phyloP scores from a whole-genome alignment of 2,329 filamentous ascomycete genomes.

The Epichloe bromicola region DNA sequence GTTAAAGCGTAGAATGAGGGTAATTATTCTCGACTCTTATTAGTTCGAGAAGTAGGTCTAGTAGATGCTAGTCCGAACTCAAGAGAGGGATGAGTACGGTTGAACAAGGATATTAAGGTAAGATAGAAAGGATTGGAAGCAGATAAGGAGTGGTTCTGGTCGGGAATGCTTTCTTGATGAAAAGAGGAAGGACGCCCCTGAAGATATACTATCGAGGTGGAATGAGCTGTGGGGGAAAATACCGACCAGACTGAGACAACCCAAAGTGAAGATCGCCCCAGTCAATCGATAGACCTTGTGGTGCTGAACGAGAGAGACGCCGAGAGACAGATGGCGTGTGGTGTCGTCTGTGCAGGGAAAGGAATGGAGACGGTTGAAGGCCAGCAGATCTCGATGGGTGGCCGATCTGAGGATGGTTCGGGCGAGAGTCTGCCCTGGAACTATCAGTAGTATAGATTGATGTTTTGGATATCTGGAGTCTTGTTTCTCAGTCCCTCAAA shows the following conservation, averaged over 20 bases:
- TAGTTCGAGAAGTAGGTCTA: not conserved
- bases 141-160: conserved; percentile 14
- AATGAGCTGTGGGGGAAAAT: conserved; percentile 22
- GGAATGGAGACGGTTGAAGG: conserved; percentile 17
- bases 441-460: conserved; percentile 13
- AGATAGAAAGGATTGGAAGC: conserved; percentile 2
- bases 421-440: conserved; percentile 10
- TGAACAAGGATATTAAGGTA: conserved; percentile 4
- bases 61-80: conserved; percentile 1
- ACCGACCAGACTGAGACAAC: conserved; percentile 22
- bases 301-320: conserved; percentile 16
- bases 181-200: conserved; percentile 22
- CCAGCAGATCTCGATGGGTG: conserved; percentile 15
- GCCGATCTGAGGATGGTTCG: conserved; percentile 11
- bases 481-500: conserved; percentile 11
- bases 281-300: conserved; percentile 18
- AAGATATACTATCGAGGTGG: conserved; percentile 29
- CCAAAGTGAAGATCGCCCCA: conserved; percentile 20
- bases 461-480: conserved; percentile 12
- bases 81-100: not conserved
- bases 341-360: conserved; percentile 18
- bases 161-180: conserved; percentile 22
- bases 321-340: conserved; percentile 22
- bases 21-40: not conserved
- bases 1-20: not conserved